Percentiles rank a stretch among this genome's conserved stretches.
These are phyloP conservation scores for Phaeodactylum tricornutum DNA, from an alignment of 108 stramenopile species.

Conservation along the genomic window DNA sequence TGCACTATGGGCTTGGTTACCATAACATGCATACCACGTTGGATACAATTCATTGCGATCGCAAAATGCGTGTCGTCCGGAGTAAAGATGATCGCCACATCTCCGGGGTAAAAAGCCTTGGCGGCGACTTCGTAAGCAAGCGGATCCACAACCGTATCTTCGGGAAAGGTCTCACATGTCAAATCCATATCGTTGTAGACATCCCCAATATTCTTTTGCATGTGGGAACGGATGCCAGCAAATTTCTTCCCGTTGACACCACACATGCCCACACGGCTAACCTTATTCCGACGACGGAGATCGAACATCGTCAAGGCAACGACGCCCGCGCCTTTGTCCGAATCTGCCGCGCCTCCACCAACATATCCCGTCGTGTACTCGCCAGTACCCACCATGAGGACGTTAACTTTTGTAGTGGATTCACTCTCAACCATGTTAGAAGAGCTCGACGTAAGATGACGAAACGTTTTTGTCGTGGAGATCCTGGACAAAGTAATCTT, in stretches of 20 bases:
- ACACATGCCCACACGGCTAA: constrained; percentile 86
- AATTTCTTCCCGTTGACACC: constrained; percentile 97
- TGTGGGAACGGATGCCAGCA: constrained; percentile 92
- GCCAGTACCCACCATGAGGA: constrained; percentile 90
- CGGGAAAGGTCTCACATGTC: constrained; percentile 90
- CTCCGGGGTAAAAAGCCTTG: constrained; percentile 67
- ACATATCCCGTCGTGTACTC: constrained; percentile 94
- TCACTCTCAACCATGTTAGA: no score
- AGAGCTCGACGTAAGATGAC: no score
- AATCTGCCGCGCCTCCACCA: constrained; percentile 72
- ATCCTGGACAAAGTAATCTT: no score
- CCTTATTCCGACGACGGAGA: constrained; percentile 78
- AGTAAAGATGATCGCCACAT: constrained; percentile 95
- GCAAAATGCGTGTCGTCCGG: constrained; percentile 98
- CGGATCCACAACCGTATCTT: constrained; percentile 74
- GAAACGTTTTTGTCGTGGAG: no score
- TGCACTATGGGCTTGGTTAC: constrained; percentile 99
- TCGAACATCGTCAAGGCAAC: constrained; percentile 97
- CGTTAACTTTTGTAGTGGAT: constrained; percentile 44
- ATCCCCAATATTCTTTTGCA: constrained; percentile 83
- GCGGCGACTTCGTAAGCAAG: constrained; percentile 74
- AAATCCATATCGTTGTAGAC: constrained; percentile 88
- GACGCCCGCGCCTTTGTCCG: constrained; percentile 99
- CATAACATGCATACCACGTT: constrained; percentile 94
- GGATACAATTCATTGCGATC: constrained; percentile 87